These are phyloP conservation scores for Claviceps sp. DNA, from an alignment of 2,329 filamentous ascomycete genomes.

Conservation along the genomic window DNA sequence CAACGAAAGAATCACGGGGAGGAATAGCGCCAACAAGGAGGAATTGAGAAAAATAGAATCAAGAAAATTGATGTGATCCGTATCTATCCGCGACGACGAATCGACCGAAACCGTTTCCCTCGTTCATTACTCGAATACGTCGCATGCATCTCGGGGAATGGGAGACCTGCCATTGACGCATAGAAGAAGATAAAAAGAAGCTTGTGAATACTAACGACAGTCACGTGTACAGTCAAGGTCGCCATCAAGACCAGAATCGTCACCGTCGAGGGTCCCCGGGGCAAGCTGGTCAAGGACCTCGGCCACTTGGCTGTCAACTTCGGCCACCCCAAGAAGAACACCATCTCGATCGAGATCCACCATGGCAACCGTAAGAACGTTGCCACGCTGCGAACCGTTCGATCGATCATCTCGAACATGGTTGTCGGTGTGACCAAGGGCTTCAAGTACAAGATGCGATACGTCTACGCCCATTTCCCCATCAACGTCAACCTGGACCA, in stretches of 20 bases:
- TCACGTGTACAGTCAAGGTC: slow-evolving; percentile 67
- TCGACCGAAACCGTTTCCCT: background rate
- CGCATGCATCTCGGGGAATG: background rate
- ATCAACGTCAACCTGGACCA: slow-evolving; percentile 99
- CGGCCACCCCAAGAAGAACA: slow-evolving; percentile 68
- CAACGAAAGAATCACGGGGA: background rate
- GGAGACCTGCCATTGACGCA: background rate
- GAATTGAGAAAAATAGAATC: background rate
- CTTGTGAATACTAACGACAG: slow-evolving; percentile 14
- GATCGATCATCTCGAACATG: slow-evolving; percentile 96
- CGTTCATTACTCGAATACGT: background rate
- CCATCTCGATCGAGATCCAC: slow-evolving; percentile 96
- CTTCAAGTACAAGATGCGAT: slow-evolving; percentile 99
- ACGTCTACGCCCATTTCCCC: slow-evolving; percentile 99
- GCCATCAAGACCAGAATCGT: slow-evolving; percentile 92
- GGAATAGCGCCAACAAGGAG: background rate
- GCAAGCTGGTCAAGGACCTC: slow-evolving; percentile 95
- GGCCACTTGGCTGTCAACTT: slow-evolving; percentile 95
- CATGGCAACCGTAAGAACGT: slow-evolving; percentile 97
- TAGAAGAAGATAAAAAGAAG: background rate
- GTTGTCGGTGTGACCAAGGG: slow-evolving; percentile 97
- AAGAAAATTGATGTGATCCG: background rate
- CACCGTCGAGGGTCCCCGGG: slow-evolving; percentile 93
- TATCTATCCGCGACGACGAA: background rate
- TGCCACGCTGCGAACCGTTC: slow-evolving; percentile 94